Evolutionary conservation across 2,329 filamentous ascomycete genomes (phyloP), one percentile per base, ranked within the genome.

Genomic region (Hortaea werneckii): DNA sequence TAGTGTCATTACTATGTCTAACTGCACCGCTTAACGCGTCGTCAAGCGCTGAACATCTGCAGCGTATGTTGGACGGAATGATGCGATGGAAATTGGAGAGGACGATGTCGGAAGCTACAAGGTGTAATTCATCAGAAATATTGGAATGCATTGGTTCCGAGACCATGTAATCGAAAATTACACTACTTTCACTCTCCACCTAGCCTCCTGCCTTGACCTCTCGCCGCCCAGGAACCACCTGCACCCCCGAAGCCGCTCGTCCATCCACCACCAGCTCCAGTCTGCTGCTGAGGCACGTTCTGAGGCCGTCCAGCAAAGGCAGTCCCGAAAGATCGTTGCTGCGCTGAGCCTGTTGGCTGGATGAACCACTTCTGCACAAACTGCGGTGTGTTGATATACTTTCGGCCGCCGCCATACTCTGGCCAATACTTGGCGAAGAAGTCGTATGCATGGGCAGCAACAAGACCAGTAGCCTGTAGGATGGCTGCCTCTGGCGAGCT

Each of bases 391-490:
- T 75, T 72, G 32, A 95, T 73, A 41, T 83, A 74, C 60, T 89
- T 94, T 43, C 72, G 74, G 0, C 92, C 92, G 46, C 86, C 85
- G 29, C 88, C 90, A 61, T 92, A 92, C 45, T 85, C 80, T 5
- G 92, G 92, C 74, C 88, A 96, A 37, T 95, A 75, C 41, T 86
- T 78, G 2, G 85, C 87, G 42, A 95, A 66, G 61, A 96, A 98
- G 63, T 96, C 86, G 66, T 87, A 94, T 13, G 92, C 60, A 64
- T 98, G 92, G 4, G 89, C 89, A 9, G 89, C 86, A 38, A 94
- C 53, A 8, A 98, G 73, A n/a, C 92, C 92, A 30, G 79, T 85
- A 4, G 79, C 65, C 59, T 94, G 81, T 4, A 81, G 58, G 46
- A 85, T 61, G 8, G 85, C 75, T 12, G 67, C 67, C 3, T 65